These are phyloP conservation scores for Xylariaceae sp. DNA, from an alignment of 2,329 filamentous ascomycete genomes.

Conservation along the genomic window DNA sequence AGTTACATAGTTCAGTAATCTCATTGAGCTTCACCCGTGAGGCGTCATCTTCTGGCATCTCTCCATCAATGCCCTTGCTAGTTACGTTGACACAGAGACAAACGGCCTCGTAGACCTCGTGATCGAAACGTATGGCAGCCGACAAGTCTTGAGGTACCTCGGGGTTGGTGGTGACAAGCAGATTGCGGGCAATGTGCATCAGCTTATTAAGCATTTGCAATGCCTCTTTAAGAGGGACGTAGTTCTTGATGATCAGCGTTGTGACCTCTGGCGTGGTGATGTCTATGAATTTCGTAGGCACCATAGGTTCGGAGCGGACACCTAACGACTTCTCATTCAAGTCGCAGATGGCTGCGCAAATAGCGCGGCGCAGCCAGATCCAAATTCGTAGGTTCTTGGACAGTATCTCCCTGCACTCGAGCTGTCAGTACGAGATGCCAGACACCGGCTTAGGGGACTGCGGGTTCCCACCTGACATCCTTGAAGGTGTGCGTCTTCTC, in stretches of 20 bases:
- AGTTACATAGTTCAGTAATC: slow-evolving; percentile 56
- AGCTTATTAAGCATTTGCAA: slow-evolving; percentile 57
- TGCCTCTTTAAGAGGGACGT: slow-evolving; percentile 52
- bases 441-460: too few species aligned
- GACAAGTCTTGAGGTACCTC: slow-evolving; percentile 60
- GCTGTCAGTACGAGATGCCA: background rate
- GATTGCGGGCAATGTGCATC: slow-evolving; percentile 58
- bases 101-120: slow-evolving; percentile 59
- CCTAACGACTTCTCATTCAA: slow-evolving; percentile 53
- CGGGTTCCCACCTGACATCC: slow-evolving; percentile 51
- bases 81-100: slow-evolving; percentile 60
- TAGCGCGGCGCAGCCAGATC: slow-evolving; percentile 57
- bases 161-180: slow-evolving; percentile 56
- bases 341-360: slow-evolving; percentile 52
- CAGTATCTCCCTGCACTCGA: slow-evolving; percentile 43
- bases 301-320: slow-evolving; percentile 43
- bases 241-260: slow-evolving; percentile 55
- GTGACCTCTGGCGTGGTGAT: slow-evolving; percentile 57
- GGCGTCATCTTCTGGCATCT: slow-evolving; percentile 49
- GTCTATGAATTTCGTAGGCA: slow-evolving; percentile 42
- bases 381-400: slow-evolving; percentile 58
- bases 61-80: slow-evolving; percentile 59
- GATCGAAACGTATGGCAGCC: slow-evolving; percentile 56
- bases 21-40: slow-evolving; percentile 52
- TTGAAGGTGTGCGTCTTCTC: slow-evolving; percentile 57